Evolutionary conservation across 2,329 filamentous ascomycete genomes (phyloP).

Genomic region (Fusarium sp.): DNA sequence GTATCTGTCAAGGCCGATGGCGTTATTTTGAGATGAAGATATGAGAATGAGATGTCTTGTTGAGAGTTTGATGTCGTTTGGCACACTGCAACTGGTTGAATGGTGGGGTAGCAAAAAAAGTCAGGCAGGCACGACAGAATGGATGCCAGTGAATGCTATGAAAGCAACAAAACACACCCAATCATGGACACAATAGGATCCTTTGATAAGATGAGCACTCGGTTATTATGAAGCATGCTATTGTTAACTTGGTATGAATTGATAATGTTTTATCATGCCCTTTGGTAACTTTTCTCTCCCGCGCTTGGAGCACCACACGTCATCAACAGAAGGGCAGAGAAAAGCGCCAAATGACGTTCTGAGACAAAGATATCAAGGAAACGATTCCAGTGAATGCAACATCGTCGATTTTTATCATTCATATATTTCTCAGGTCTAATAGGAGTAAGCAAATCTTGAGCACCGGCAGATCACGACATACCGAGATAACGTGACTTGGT

Average conservation of each 20-base stretch:
- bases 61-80: constrained; percentile 9
- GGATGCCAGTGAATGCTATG: background rate
- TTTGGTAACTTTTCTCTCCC: background rate
- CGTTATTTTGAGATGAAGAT: background rate
- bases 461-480: background rate
- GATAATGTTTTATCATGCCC: background rate
- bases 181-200: background rate
- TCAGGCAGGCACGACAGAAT: background rate
- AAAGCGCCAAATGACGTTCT: background rate
- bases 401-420: background rate
- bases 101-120: constrained; percentile 28
- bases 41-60: constrained; percentile 9
- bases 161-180: background rate
- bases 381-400: background rate
- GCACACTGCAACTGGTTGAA: background rate
- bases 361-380: constrained; percentile 10
- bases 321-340: constrained; percentile 14
- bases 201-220: background rate
- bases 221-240: background rate
- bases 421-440: too few relatives aligned
- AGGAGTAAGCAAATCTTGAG: background rate
- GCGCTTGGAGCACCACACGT: constrained; percentile 14
- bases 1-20: background rate
- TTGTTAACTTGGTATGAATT: background rate
- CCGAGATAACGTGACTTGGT: background rate